These are phyloP conservation scores for Berberis vulgaris DNA, from an alignment of 164 flowering plant genomes.

Conservation along the genomic window DNA sequence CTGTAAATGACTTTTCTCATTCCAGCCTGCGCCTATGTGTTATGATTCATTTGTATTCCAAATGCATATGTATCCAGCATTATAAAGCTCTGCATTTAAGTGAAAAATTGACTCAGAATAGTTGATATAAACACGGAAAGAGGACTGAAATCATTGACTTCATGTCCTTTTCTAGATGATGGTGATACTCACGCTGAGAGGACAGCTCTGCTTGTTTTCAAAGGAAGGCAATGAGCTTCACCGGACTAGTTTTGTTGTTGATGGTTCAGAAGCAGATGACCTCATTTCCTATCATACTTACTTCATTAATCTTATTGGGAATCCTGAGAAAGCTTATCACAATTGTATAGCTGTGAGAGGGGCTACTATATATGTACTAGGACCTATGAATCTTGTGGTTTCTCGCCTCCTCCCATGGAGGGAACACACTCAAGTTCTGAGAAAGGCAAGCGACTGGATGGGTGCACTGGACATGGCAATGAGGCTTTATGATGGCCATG, in stretches of 20 bases:
- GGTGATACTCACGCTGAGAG: slow-evolving; percentile 71
- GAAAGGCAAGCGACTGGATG: slow-evolving; percentile 98
- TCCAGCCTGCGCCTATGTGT: background rate
- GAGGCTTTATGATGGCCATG: slow-evolving; percentile 90
- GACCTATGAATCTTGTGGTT: slow-evolving; percentile 61
- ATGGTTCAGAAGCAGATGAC: slow-evolving; percentile 64
- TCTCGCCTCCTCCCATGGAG: slow-evolving; percentile 98
- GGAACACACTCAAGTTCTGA: slow-evolving; percentile 83
- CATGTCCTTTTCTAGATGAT: slow-evolving; percentile 55
- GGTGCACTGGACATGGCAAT: slow-evolving; percentile 97
- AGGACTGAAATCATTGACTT: background rate
- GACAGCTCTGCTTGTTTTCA: slow-evolving; percentile 69
- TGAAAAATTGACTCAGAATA: background rate
- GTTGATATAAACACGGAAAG: no score
- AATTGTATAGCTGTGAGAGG: slow-evolving; percentile 81
- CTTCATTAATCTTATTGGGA: slow-evolving; percentile 63
- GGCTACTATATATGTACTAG: slow-evolving; percentile 75
- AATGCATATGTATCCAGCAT: no score
- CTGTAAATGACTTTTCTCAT: background rate
- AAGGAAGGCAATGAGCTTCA: slow-evolving; percentile 85
- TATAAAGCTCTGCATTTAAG: no score
- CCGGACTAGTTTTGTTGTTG: slow-evolving; percentile 65
- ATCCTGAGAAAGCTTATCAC: slow-evolving; percentile 94
- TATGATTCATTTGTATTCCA: no score
- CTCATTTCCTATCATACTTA: slow-evolving; percentile 66